Evolutionary conservation across 2,329 filamentous ascomycete species (phyloP), one percentile per base, ranked within the genome.

Genomic region (Calycina herbarum): DNA sequence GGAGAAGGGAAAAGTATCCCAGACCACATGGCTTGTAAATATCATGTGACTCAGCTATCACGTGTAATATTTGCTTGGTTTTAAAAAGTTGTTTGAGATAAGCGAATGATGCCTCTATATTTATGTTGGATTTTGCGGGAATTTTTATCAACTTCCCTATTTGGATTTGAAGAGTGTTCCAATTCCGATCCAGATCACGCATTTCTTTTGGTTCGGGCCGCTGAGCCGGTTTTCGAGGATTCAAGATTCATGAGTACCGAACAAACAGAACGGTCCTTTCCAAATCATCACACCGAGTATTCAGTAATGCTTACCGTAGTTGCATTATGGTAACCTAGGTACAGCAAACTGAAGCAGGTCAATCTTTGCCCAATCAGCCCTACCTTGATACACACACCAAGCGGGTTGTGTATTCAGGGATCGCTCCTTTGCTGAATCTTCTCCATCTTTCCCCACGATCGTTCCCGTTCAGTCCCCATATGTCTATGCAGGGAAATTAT

Each of bases 391-490:
- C 20, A 54, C 48, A 54, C 24, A 54, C 48, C 48, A 10, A 27
- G 48, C 20, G 48, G 48, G 20, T 27, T 54, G 10, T 24, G 13
- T 27, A 5, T n/a, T 11, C 48, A 24, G n/a, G 20, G 48, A 54
- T 24, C n/a, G 17, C n/a, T 51, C n/a, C n/a, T 51, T 51, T 24
- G 5, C 48, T 54, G 8, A 27, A 27, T 24, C 5, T 54, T 54
- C 48, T 54, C 48, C 48, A 54, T 54, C n/a, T 54, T 54, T 54
- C 48, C 48, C 48, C 48, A 54, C 48, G 48, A 54, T 54, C 48
- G 20, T 54, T 27, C 8, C n/a, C 20, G 48, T 24, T 54, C 20
- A 24, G 10, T 27, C 20, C 20, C 48, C 48, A 27, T 24, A 54
- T 54, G 8, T 24, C 20, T 54, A 24, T 54, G 38, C 38, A 40